A percentile compares a stretch with the other conserved stretches of the same genome.
phyloP scores from a whole-genome alignment of 108 stramenopile genomes.

The Cyclotella baltica region DNA sequence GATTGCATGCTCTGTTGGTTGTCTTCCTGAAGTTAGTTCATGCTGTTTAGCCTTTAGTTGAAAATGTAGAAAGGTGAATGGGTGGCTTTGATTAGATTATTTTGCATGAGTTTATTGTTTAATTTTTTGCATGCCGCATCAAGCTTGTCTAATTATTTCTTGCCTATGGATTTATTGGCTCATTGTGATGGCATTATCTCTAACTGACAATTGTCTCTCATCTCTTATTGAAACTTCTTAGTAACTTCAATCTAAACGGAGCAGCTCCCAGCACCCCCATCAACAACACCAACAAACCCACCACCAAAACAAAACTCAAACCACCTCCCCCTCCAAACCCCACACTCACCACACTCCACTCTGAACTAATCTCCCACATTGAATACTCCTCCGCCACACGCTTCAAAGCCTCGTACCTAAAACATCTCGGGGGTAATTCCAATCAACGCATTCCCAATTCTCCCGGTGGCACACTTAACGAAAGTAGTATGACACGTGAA shows the following conservation, averaged over 20 bases:
- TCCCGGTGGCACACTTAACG: neutral
- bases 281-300: neutral
- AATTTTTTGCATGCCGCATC: no score
- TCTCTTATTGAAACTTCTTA: neutral
- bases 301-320: neutral
- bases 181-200: neutral
- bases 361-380: constrained; percentile 61
- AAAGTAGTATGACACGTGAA: constrained; percentile 22
- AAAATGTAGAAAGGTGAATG: no score
- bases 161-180: neutral
- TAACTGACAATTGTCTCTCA: neutral
- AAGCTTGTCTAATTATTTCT: no score
- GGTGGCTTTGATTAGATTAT: no score
- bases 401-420: constrained; percentile 75
- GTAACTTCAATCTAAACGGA: neutral
- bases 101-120: no score
- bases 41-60: no score
- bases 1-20: no score
- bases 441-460: neutral
- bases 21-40: no score
- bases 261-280: constrained; percentile 4
- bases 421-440: constrained; percentile 60
- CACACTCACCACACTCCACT: constrained; percentile 7
- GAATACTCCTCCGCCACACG: constrained; percentile 68
- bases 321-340: neutral